These are phyloP conservation scores for Kwoniella pini DNA, from an alignment of 768 basidiomycete species.

Conservation along the genomic window DNA sequence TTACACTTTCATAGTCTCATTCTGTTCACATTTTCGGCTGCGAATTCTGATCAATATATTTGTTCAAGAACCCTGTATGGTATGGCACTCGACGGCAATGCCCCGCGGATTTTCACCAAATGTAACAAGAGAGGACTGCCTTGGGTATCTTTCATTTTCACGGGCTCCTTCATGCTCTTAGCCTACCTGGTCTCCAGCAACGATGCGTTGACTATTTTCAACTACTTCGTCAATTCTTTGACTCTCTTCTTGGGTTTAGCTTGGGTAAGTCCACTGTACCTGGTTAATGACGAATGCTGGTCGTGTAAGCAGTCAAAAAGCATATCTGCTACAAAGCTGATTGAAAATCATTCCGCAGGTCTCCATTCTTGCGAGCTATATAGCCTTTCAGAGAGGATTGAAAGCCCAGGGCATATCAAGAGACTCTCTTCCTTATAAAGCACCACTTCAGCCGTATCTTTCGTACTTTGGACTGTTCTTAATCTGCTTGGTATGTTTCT, in stretches of 20 bases:
- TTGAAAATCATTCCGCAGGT: too few species aligned
- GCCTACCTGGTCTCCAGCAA: conserved; percentile 72
- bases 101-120: conserved; percentile 59
- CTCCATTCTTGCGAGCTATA: conserved; percentile 39
- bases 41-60: conserved; percentile 52
- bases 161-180: conserved; percentile 55
- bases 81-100: conserved; percentile 55
- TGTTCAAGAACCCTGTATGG: conserved; percentile 54
- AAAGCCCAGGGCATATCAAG: conserved; percentile 58
- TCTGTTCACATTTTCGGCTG: conserved; percentile 47
- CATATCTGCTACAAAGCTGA: too few species aligned
- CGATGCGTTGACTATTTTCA: conserved; percentile 53
- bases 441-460: conserved; percentile 61
- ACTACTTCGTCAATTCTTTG: conserved; percentile 36
- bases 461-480: conserved; percentile 72
- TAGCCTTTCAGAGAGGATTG: conserved; percentile 44
- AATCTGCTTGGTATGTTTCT: conserved; percentile 61
- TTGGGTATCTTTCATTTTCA: conserved; percentile 7
- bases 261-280: too few species aligned
- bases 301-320: too few species aligned
- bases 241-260: conserved; percentile 40
- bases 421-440: conserved; percentile 54
- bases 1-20: too few species aligned
- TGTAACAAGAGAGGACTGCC: conserved; percentile 63
- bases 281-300: too few species aligned